phyloP scores from a whole-genome alignment of 2,329 filamentous ascomycete species.

The Achaetomium macrosporum region DNA sequence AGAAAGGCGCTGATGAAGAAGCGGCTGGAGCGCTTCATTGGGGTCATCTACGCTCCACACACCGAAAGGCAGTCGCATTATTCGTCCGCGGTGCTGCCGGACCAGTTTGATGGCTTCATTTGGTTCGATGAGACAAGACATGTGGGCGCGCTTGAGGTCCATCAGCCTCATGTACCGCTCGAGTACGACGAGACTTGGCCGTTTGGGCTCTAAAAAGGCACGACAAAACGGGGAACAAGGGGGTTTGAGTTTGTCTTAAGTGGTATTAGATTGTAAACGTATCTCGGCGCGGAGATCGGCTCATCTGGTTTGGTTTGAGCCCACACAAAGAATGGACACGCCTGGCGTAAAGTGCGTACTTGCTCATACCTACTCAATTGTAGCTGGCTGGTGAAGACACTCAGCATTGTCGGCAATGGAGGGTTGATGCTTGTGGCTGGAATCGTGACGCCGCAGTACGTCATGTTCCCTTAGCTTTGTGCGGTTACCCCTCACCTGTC shows the following conservation, averaged over 20 bases:
- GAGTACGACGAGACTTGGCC: slow-evolving; percentile 45
- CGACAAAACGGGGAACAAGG: not conserved
- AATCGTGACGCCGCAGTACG: slow-evolving; percentile 11
- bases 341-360: no score
- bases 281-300: no score
- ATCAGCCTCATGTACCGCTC: slow-evolving; percentile 38
- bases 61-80: slow-evolving; percentile 47
- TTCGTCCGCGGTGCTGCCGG: slow-evolving; percentile 38
- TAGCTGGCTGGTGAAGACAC: no score
- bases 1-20: slow-evolving; percentile 32
- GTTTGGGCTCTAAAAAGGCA: slow-evolving; percentile 38
- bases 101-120: slow-evolving; percentile 45
- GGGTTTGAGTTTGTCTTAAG: not conserved
- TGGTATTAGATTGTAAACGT: not conserved
- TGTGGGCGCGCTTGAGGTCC: slow-evolving; percentile 39
- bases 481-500: not conserved
- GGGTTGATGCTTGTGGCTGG: not conserved
- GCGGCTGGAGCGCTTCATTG: slow-evolving; percentile 46
- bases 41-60: slow-evolving; percentile 46
- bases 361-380: no score
- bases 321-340: no score
- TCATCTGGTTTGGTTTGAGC: no score
- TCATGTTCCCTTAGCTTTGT: not conserved
- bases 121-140: slow-evolving; percentile 45
- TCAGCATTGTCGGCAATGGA: not conserved